phyloP scores from a whole-genome alignment of 805 yeast genomes.

The Clavispora vitiphila region DNA sequence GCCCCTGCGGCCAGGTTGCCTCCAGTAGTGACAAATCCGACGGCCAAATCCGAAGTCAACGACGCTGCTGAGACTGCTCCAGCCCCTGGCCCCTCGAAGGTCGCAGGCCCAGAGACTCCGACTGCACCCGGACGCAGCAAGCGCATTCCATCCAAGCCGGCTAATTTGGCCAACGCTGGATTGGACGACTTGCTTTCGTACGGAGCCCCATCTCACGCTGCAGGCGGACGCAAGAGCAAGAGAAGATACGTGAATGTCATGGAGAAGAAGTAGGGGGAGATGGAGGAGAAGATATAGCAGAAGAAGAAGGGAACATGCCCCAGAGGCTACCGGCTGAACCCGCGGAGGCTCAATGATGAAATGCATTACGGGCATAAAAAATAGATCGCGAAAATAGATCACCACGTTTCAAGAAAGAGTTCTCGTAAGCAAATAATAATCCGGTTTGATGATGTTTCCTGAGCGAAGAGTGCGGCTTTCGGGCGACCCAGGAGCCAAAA shows the following conservation, averaged over 20 bases:
- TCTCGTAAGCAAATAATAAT: conserved; percentile 30
- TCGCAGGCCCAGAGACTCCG: conserved; percentile 6
- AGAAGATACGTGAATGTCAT: conserved; percentile 16
- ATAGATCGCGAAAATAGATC: background rate
- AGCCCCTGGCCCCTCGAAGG: background rate
- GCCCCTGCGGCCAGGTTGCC: conserved; percentile 6
- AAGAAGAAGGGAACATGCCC: background rate
- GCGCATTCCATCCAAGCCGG: conserved; percentile 6
- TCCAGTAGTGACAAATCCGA: conserved; percentile 4
- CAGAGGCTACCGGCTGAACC: no score
- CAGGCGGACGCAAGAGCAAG: conserved; percentile 11
- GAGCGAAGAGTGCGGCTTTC: conserved; percentile 34
- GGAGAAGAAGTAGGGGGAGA: conserved; percentile 6
- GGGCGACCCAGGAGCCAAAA: conserved; percentile 39
- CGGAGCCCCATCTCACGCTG: conserved; percentile 5
- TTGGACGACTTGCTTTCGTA: conserved; percentile 36
- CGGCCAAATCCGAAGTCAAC: background rate
- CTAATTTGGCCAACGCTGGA: conserved; percentile 36
- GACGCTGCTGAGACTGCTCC: background rate
- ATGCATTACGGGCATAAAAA: background rate
- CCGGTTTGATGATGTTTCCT: conserved; percentile 40
- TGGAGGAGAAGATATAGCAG: background rate
- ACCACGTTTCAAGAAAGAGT: background rate
- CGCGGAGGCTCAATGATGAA: no score
- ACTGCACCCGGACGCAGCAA: conserved; percentile 8